phyloP scores from a whole-genome alignment of 1,284 basidiomycete genomes.

The Ceratobasidium sp. region DNA sequence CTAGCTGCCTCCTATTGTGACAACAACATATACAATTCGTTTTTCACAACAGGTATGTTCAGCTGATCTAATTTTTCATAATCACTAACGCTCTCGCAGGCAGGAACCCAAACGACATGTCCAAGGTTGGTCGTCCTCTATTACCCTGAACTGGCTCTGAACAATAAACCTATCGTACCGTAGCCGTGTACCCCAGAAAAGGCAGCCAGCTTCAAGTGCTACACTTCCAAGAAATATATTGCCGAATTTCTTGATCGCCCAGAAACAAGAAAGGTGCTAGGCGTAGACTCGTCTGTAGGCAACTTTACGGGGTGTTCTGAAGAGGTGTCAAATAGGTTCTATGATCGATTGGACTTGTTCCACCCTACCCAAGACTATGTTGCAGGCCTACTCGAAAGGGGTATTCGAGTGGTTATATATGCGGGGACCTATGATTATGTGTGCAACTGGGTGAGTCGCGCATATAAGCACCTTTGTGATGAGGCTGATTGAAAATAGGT shows the following conservation, averaged over 20 bases:
- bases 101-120: slow-evolving; percentile 36
- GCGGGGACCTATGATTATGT: slow-evolving; percentile 65
- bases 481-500: slow-evolving; percentile 44
- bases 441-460: slow-evolving; percentile 34
- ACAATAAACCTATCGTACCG: not conserved
- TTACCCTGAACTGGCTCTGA: not conserved
- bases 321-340: slow-evolving; percentile 54
- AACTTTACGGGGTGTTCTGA: slow-evolving; percentile 56
- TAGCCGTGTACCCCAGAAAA: slow-evolving; percentile 18
- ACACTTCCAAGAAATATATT: slow-evolving; percentile 59
- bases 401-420: slow-evolving; percentile 79
- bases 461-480: not conserved
- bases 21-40: not conserved
- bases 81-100: not conserved
- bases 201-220: slow-evolving; percentile 55
- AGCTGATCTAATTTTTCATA: not conserved
- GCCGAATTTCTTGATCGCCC: slow-evolving; percentile 59
- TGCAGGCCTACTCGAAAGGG: slow-evolving; percentile 66
- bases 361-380: slow-evolving; percentile 56
- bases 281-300: slow-evolving; percentile 55
- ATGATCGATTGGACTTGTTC: slow-evolving; percentile 3
- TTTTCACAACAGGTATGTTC: slow-evolving; percentile 18
- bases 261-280: slow-evolving; percentile 57
- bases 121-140: not conserved
- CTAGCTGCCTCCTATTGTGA: slow-evolving; percentile 33